Percentiles rank a stretch among this genome's conserved stretches.
These are phyloP conservation scores for Auricularia sp. DNA, from an alignment of 768 basidiomycete genomes.

Conservation along the genomic window DNA sequence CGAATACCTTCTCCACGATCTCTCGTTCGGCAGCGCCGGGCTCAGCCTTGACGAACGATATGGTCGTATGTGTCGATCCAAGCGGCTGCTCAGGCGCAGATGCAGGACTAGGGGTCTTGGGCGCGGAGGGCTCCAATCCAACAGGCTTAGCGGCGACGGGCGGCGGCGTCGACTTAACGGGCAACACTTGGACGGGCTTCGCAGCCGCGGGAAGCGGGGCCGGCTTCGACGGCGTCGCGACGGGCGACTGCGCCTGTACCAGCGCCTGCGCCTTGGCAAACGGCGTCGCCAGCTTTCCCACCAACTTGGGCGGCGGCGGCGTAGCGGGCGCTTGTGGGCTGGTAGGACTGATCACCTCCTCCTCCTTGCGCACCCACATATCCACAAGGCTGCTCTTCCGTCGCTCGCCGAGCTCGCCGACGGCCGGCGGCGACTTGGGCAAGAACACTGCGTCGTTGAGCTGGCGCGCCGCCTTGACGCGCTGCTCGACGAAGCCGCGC, in stretches of 20 bases:
- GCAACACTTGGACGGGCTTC: neutral
- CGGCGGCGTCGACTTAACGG: neutral
- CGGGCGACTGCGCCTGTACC: neutral
- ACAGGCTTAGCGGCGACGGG: neutral
- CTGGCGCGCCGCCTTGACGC: slow-evolving; percentile 60
- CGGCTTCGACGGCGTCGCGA: neutral
- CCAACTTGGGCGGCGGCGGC: slow-evolving; percentile 6
- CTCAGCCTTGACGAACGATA: slow-evolving; percentile 46
- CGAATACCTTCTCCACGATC: too few species aligned
- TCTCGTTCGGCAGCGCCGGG: too few species aligned
- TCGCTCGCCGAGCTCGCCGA: slow-evolving; percentile 26
- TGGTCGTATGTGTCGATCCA: slow-evolving; percentile 69
- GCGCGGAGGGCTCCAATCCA: slow-evolving; percentile 9
- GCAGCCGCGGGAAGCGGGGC: neutral
- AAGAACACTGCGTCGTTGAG: slow-evolving; percentile 24
- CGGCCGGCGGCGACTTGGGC: neutral
- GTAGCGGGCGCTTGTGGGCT: slow-evolving; percentile 8
- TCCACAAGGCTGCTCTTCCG: slow-evolving; percentile 12
- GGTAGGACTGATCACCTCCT: slow-evolving; percentile 3
- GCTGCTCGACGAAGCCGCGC: slow-evolving; percentile 75
- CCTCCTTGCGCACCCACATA: neutral
- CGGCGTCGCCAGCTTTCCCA: neutral
- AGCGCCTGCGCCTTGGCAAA: neutral
- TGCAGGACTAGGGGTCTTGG: slow-evolving; percentile 24
- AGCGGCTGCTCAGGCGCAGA: slow-evolving; percentile 28